phyloP scores from a whole-genome alignment of 257 asterid species.

The Nemophila menziesii region DNA sequence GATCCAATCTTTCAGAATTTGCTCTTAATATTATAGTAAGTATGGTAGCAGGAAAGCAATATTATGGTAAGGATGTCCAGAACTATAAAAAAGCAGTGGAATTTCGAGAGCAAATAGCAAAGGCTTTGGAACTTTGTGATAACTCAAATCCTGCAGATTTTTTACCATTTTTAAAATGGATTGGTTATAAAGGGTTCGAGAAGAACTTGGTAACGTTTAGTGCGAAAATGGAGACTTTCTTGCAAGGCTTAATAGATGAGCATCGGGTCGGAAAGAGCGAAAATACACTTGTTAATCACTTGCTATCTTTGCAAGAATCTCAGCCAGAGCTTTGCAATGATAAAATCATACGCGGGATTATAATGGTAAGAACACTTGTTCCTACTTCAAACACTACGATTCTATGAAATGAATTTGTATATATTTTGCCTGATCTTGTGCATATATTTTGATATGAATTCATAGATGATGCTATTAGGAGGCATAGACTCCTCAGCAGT shows the following conservation, averaged over 20 bases:
- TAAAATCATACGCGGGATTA: conserved; percentile 36
- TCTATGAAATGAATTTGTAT: too few relatives aligned
- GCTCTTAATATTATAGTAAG: conserved; percentile 44
- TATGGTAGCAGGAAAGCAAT: conserved; percentile 53
- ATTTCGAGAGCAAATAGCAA: conserved; percentile 24
- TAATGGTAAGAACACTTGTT: conserved; percentile 17
- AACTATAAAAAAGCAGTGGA: conserved; percentile 21
- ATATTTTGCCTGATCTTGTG: neutral
- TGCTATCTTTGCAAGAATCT: conserved; percentile 43
- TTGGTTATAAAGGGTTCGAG: conserved; percentile 20
- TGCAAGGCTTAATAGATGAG: conserved; percentile 46
- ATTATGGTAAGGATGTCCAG: conserved; percentile 30
- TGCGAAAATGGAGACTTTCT: conserved; percentile 21
- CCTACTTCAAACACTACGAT: too few relatives aligned
- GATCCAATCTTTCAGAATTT: conserved; percentile 20
- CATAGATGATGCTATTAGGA: conserved; percentile 34
- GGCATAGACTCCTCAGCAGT: conserved; percentile 44
- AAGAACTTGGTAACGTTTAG: conserved; percentile 19
- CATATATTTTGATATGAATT: neutral
- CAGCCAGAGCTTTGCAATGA: conserved; percentile 47
- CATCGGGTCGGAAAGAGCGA: conserved; percentile 9
- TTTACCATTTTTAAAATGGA: conserved; percentile 33
- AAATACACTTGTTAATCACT: conserved; percentile 42
- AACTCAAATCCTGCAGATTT: conserved; percentile 26
- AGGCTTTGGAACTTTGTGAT: conserved; percentile 15